These are phyloP conservation scores for Mariannaea elegans DNA, from an alignment of 2,329 filamentous ascomycete species.

Conservation along the genomic window DNA sequence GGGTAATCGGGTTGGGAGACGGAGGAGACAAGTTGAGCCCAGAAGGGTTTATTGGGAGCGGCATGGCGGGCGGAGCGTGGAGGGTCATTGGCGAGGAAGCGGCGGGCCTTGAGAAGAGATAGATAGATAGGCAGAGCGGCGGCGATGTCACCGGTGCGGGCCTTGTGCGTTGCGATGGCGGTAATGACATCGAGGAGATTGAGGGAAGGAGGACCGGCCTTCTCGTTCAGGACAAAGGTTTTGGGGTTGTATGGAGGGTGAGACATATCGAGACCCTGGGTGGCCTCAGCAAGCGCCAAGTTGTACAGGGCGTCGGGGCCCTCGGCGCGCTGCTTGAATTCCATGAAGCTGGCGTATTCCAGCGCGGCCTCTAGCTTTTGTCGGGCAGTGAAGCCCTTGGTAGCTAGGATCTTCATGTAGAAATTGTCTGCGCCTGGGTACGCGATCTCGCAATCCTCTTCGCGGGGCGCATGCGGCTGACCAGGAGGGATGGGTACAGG, in stretches of 20 bases:
- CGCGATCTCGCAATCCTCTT: constrained; percentile 77
- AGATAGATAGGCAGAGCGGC: constrained; percentile 84
- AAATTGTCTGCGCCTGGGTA: constrained; percentile 77
- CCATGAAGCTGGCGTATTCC: constrained; percentile 85
- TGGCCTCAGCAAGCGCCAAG: constrained; percentile 80
- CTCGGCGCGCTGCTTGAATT: constrained; percentile 74
- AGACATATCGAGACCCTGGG: constrained; percentile 58
- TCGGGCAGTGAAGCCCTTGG: constrained; percentile 78
- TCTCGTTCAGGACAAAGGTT: constrained; percentile 72
- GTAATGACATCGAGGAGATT: constrained; percentile 83
- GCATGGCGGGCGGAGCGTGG: constrained; percentile 29
- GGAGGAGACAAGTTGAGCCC: constrained; percentile 34
- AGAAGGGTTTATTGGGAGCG: constrained; percentile 23
- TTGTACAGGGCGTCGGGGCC: constrained; percentile 77
- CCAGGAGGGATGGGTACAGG: constrained; percentile 77
- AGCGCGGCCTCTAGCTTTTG: constrained; percentile 85
- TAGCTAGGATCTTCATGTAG: constrained; percentile 85
- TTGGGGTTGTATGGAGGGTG: constrained; percentile 62
- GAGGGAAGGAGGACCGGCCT: constrained; percentile 65
- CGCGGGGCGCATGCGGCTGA: constrained; percentile 69
- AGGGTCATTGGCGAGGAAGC: constrained; percentile 59
- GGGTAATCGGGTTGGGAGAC: constrained; percentile 71
- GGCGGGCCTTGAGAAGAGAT: constrained; percentile 82
- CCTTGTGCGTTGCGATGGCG: constrained; percentile 80
- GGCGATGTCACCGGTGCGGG: constrained; percentile 71